These are phyloP conservation scores for Neofusicoccum ribis DNA, from an alignment of 2,329 filamentous ascomycete species.

Conservation along the genomic window DNA sequence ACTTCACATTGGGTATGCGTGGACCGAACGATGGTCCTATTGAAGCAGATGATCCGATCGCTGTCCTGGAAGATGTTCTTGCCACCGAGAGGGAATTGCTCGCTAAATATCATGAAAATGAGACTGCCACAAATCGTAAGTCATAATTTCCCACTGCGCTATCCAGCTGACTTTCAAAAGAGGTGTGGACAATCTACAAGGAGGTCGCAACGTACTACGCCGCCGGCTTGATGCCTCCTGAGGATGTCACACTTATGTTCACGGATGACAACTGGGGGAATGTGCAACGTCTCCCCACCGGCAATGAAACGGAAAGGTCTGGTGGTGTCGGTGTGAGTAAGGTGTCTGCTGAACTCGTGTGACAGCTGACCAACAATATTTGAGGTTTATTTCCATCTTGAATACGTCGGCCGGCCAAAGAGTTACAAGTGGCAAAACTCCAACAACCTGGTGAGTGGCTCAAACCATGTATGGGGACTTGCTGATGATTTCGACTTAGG, in stretches of 20 bases:
- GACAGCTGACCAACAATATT: background rate
- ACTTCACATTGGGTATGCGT: constrained; percentile 25
- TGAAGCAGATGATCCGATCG: constrained; percentile 17
- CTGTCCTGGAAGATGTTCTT: constrained; percentile 19
- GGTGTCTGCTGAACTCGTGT: accelerated
- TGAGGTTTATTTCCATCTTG: constrained; percentile 26
- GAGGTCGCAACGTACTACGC: constrained; percentile 26
- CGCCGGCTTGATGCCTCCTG: constrained; percentile 22
- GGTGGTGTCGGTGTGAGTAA: constrained; percentile 22
- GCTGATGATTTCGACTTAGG: background rate
- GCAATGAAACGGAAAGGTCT: constrained; percentile 22
- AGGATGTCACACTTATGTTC: constrained; percentile 26
- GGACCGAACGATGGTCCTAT: constrained; percentile 22
- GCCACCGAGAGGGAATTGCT: constrained; percentile 18
- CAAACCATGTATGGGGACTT: background rate
- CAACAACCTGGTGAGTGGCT: constrained; percentile 22
- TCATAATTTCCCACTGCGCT: too few relatives aligned
- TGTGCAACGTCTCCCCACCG: constrained; percentile 24
- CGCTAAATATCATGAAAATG: constrained; percentile 3
- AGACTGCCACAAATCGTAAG: background rate
- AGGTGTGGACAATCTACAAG: constrained; percentile 28
- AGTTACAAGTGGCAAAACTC: constrained; percentile 27
- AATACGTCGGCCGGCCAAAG: constrained; percentile 25
- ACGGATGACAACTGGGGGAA: constrained; percentile 27
- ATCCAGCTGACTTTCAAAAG: background rate